A percentile compares a stretch with the other conserved stretches of the same genome.
Evolutionary conservation across 345 rosid genomes (phyloP).

Genomic region (Turnera subulata): DNA sequence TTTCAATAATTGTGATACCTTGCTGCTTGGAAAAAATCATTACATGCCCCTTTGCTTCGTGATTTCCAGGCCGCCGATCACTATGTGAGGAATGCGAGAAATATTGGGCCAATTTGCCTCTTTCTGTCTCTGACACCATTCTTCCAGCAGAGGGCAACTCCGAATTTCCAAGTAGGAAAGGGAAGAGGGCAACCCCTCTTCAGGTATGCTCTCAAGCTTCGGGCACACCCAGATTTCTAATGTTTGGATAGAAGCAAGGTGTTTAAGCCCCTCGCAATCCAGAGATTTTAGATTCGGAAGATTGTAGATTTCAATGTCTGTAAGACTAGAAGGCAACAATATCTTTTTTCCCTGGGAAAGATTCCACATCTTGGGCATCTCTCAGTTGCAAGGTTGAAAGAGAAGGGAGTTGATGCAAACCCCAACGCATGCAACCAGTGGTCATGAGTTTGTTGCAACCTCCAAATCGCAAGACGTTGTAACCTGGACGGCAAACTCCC

Average conservation of each 20-base stretch:
- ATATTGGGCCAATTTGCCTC: no score
- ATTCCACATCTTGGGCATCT: neutral
- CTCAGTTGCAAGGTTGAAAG: constrained; percentile 1
- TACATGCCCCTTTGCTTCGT: no score
- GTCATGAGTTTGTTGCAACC: constrained; percentile 8
- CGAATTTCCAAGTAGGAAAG: constrained; percentile 7
- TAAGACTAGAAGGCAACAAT: constrained; percentile 7
- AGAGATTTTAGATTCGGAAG: no score
- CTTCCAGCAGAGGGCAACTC: constrained; percentile 10
- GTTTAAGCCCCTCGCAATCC: constrained; percentile 10
- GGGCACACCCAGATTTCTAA: constrained; percentile 10
- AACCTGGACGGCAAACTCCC: no score
- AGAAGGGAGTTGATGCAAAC: no score
- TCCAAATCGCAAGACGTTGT: constrained; percentile 4
- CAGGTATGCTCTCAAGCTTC: constrained; percentile 9
- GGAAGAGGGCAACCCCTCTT: constrained; percentile 11
- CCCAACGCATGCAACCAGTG: constrained; percentile 6
- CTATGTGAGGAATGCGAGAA: constrained; percentile 1
- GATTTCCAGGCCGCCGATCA: no score
- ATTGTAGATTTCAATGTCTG: no score
- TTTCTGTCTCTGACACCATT: neutral
- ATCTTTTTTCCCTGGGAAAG: constrained; percentile 13
- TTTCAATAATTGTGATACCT: no score
- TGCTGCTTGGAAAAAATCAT: no score
- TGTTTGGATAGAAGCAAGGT: constrained; percentile 6